A percentile compares a stretch with the other conserved stretches of the same genome.
phyloP scores from a whole-genome alignment of 225 moss, liverwort and hornwort genomes.

The Neckera pumila region DNA sequence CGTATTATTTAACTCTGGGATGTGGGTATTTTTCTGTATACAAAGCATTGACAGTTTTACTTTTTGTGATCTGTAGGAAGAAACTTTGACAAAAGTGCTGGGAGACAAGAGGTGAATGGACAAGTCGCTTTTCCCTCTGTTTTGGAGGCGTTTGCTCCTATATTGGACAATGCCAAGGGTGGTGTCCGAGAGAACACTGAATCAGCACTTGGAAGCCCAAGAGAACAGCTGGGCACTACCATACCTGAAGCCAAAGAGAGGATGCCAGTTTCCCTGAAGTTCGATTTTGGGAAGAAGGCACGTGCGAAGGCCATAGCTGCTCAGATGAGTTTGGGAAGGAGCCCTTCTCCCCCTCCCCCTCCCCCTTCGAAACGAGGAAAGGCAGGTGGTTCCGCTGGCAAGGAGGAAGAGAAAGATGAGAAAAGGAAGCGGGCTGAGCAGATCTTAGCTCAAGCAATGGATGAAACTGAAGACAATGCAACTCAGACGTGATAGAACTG shows the following conservation, averaged over 20 bases:
- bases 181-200: conserved; percentile 12
- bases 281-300: conserved; percentile 73
- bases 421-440: conserved; percentile 87
- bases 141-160: conserved; percentile 75
- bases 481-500: conserved; percentile 20
- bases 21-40: background rate
- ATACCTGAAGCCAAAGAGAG: conserved; percentile 75
- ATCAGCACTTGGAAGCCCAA: conserved; percentile 24
- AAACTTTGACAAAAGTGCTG: conserved; percentile 18
- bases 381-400: conserved; percentile 32
- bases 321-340: conserved; percentile 57
- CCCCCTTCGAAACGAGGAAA: conserved; percentile 50
- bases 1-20: background rate
- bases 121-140: conserved; percentile 66
- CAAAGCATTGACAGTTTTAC: background rate
- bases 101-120: conserved; percentile 44
- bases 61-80: conserved; percentile 2
- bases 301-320: conserved; percentile 67
- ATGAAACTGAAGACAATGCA: conserved; percentile 46
- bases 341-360: conserved; percentile 50
- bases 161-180: conserved; percentile 43
- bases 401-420: conserved; percentile 95
- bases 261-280: conserved; percentile 65
- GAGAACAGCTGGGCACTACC: conserved; percentile 28
- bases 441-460: conserved; percentile 83